Conservation (phyloP, 164 flowering plant species). For the grape (Vitis vinifera) region ASM3070453v1 NC_081821.1:1196001-1196500, state of each 20-base stretch:
- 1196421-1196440: slow-evolving; percentile 66
- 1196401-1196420: slow-evolving; percentile 18
- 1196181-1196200: too few relatives aligned
- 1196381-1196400: slow-evolving; percentile 24
- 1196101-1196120: slow-evolving; percentile 83
- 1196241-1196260: background rate
- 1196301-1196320: slow-evolving; percentile 63
- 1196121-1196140: slow-evolving; percentile 14
- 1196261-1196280: slow-evolving; percentile 75
- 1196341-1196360: slow-evolving; percentile 75
- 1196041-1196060: slow-evolving; percentile 48
- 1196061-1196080: slow-evolving; percentile 58
- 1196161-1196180: too few relatives aligned
- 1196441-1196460: background rate
- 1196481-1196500: background rate
- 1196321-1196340: slow-evolving; percentile 79
- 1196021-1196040: slow-evolving; percentile 73
- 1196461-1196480: background rate
- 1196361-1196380: slow-evolving; percentile 50
- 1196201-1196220: too few relatives aligned
- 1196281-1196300: slow-evolving; percentile 57
- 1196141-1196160: too few relatives aligned
- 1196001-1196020: slow-evolving; percentile 65
- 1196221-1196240: background rate
- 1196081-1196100: slow-evolving; percentile 57